A percentile compares a stretch with the other conserved stretches of the same genome.
Conservation (phyloP, 345 rosid genomes). For the Pseudoturritis turrita region DNA sequence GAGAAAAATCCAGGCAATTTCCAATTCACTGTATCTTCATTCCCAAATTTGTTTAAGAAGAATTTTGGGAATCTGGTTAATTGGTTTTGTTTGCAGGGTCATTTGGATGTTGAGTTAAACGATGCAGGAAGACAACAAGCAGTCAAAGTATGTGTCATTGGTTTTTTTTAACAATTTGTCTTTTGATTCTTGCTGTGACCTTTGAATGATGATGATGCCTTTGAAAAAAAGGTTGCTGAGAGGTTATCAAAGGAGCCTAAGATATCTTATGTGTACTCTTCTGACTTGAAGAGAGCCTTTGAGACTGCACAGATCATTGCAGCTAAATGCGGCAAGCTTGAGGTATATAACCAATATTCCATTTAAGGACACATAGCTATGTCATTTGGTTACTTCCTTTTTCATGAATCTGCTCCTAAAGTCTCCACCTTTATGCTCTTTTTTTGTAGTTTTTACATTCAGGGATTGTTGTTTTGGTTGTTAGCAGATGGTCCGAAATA, state of each 20-base stretch:
- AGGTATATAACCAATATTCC: slow-evolving; percentile 42
- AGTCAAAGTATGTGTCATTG: slow-evolving; percentile 41
- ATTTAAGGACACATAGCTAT: background rate
- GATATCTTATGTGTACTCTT: slow-evolving; percentile 62
- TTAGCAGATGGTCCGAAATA: background rate
- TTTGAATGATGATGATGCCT: background rate
- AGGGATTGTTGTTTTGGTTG: background rate
- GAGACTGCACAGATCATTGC: slow-evolving; percentile 79
- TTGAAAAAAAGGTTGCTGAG: slow-evolving; percentile 51
- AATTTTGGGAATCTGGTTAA: no score
- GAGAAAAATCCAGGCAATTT: slow-evolving; percentile 60
- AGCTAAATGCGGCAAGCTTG: slow-evolving; percentile 48
- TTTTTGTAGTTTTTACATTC: no score
- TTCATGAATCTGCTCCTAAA: slow-evolving; percentile 2
- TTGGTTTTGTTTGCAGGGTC: slow-evolving; percentile 48
- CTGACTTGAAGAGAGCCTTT: slow-evolving; percentile 80
- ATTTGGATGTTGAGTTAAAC: slow-evolving; percentile 72
- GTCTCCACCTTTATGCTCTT: background rate
- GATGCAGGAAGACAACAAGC: slow-evolving; percentile 80
- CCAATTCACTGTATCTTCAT: background rate
- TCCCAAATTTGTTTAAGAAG: no score
- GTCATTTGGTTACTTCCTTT: background rate
- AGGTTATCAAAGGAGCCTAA: slow-evolving; percentile 57
- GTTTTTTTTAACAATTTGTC: background rate
- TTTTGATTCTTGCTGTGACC: background rate